Conservation (phyloP, 805 yeast species). For the Candida chauliodis region DNA sequence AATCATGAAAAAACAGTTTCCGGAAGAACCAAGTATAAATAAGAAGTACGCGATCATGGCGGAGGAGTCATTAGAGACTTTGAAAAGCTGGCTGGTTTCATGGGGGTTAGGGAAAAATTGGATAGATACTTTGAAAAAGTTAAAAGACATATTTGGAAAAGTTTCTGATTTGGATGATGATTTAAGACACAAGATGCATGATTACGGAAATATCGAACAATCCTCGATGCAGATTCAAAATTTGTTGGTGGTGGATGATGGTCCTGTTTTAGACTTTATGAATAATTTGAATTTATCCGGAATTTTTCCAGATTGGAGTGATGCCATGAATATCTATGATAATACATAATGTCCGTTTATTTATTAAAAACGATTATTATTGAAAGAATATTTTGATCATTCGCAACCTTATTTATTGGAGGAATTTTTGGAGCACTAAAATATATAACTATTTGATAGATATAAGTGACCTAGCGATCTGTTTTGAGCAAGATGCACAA, state of each 20-base stretch:
- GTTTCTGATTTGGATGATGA: constrained; percentile 14
- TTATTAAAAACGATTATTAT: too few species aligned
- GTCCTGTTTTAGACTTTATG: constrained; percentile 16
- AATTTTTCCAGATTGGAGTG: constrained; percentile 18
- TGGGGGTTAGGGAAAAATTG: constrained; percentile 31
- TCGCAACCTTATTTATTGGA: too few species aligned
- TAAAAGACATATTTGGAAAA: constrained; percentile 20
- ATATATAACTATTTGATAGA: too few species aligned
- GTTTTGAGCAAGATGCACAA: too few species aligned
- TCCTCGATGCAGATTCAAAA: constrained; percentile 14
- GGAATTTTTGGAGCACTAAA: too few species aligned
- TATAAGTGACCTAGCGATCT: too few species aligned
- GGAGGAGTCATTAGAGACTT: constrained; percentile 18
- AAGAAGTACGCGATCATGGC: constrained; percentile 19
- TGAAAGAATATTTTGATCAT: too few species aligned
- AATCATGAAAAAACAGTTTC: constrained; percentile 13
- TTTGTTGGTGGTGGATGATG: constrained; percentile 10
- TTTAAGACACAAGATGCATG: constrained; percentile 24
- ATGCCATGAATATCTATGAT: constrained; percentile 6
- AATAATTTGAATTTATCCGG: constrained; percentile 16
- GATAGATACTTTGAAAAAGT: constrained; percentile 22
- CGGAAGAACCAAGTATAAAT: background rate
- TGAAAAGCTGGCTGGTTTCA: constrained; percentile 22
- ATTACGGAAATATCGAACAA: constrained; percentile 25
- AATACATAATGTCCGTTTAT: background rate